Percentiles rank a stretch among this genome's conserved stretches.
These are phyloP conservation scores for Polytrichum formosum DNA, from an alignment of 225 moss, liverwort and hornwort species.

Conservation along the genomic window DNA sequence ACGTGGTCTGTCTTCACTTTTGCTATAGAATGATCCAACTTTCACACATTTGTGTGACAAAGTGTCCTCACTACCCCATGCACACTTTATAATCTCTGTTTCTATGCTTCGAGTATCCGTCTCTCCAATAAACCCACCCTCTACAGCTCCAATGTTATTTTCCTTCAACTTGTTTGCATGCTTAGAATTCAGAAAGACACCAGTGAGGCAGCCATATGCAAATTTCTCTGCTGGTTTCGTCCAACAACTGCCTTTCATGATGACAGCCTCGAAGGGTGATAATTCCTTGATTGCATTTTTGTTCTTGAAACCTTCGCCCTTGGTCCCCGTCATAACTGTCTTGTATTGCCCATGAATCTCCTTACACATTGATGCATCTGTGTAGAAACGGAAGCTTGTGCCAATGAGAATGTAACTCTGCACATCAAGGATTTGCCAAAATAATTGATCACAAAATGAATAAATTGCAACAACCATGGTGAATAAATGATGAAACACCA, in stretches of 20 bases:
- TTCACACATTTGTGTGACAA: not conserved
- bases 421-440: not conserved
- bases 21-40: not conserved
- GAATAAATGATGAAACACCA: no score
- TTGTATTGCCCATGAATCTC: not conserved
- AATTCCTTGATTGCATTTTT: not conserved
- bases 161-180: conserved; percentile 6
- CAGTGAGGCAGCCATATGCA: not conserved
- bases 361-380: not conserved
- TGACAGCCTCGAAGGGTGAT: not conserved
- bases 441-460: no score
- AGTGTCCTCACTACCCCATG: no score
- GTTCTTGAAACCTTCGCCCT: not conserved
- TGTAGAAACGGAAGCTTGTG: not conserved
- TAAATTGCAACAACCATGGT: no score
- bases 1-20: not conserved
- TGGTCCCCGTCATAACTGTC: not conserved
- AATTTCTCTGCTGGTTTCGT: not conserved
- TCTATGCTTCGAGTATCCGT: not conserved
- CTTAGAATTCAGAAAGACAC: not conserved
- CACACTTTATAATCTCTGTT: no score
- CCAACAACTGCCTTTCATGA: conserved; percentile 4
- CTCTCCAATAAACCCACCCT: conserved; percentile 15
- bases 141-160: conserved; percentile 3
- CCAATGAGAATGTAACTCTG: not conserved